phyloP scores from a whole-genome alignment of 2,329 filamentous ascomycete genomes.

The Fusarium paranaense region DNA sequence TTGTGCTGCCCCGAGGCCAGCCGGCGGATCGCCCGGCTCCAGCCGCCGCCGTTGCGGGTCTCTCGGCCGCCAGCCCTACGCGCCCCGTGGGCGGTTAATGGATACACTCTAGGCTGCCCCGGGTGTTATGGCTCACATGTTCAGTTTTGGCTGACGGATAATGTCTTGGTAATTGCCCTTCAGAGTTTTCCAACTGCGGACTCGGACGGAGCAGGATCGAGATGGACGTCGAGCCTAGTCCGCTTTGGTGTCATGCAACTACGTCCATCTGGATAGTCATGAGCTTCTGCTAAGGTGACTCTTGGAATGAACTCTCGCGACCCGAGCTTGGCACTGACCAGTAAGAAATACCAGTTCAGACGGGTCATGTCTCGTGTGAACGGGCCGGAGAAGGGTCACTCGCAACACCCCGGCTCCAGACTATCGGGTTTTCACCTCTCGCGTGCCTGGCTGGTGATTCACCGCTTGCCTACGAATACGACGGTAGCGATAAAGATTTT shows the following conservation, averaged over 20 bases:
- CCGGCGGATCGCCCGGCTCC: slow-evolving; percentile 30
- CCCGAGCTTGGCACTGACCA: not conserved
- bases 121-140: slow-evolving; percentile 4
- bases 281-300: slow-evolving; percentile 9
- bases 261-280: not conserved
- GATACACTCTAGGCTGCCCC: not conserved
- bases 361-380: not conserved
- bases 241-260: not conserved
- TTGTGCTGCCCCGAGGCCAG: slow-evolving; percentile 6
- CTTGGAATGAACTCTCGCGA: not conserved
- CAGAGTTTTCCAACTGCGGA: not conserved
- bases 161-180: not conserved
- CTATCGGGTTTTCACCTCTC: slow-evolving; percentile 3
- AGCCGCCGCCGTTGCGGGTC: slow-evolving; percentile 32
- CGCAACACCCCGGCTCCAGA: slow-evolving; percentile 10
- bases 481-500: not conserved
- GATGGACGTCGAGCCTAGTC: slow-evolving; percentile 1
- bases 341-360: not conserved
- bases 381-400: not conserved
- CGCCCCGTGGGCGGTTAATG: slow-evolving; percentile 3
- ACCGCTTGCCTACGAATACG: slow-evolving; percentile 6
- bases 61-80: slow-evolving; percentile 30
- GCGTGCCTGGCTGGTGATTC: slow-evolving; percentile 10
- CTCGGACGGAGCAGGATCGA: not conserved
- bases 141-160: not conserved